A percentile compares a stretch with the other conserved stretches of the same genome.
Evolutionary conservation across 2,329 filamentous ascomycete species (phyloP).

Genomic region (Aquanectria penicillioides): DNA sequence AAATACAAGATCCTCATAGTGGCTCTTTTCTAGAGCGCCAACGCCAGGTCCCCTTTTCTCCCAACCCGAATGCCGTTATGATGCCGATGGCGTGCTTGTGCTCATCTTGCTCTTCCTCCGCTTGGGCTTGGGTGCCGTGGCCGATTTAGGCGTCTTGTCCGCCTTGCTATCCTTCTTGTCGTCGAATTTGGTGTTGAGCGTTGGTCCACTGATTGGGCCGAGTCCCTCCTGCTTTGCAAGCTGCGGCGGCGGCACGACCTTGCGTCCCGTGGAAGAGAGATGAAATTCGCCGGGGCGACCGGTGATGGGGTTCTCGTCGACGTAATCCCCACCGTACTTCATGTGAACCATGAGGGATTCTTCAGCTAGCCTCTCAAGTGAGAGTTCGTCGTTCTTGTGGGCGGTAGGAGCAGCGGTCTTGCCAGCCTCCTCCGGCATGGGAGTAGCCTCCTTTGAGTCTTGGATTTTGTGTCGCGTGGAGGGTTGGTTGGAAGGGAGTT

Average conservation of each 20-base stretch:
- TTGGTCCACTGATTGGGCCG: conserved; percentile 48
- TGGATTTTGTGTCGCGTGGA: conserved; percentile 42
- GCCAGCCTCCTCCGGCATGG: conserved; percentile 53
- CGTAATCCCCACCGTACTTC: conserved; percentile 70
- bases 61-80: conserved; percentile 16
- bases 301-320: conserved; percentile 75
- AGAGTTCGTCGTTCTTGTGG: conserved; percentile 51
- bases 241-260: conserved; percentile 49
- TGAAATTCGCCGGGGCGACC: conserved; percentile 74
- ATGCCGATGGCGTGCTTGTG: conserved; percentile 47
- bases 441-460: conserved; percentile 59
- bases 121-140: conserved; percentile 55
- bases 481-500: conserved; percentile 46
- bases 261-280: conserved; percentile 68
- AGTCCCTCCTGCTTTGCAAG: conserved; percentile 45
- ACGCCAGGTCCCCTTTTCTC: conserved; percentile 2
- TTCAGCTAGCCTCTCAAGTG: conserved; percentile 61
- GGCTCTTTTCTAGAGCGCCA: neutral
- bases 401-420: conserved; percentile 39
- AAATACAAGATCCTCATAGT: conserved; percentile 17
- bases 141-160: conserved; percentile 56
- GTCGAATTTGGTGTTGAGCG: conserved; percentile 54
- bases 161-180: conserved; percentile 59
- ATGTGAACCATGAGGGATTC: conserved; percentile 68
- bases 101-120: conserved; percentile 60